phyloP scores from a whole-genome alignment of 2,329 filamentous ascomycete species.

The Fulvia fulva region DNA sequence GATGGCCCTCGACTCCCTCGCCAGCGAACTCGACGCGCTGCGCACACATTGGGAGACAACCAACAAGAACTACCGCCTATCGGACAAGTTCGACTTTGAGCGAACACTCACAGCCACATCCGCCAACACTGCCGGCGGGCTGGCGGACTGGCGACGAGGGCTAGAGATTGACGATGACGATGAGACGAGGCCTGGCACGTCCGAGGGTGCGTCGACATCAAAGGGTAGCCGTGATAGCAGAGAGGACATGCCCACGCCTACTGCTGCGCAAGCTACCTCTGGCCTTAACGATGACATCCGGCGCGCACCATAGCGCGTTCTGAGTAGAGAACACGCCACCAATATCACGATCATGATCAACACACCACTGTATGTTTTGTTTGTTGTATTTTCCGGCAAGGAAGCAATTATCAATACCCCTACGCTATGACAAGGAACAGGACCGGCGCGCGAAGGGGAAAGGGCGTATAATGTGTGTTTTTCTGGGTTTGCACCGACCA shows the following conservation, averaged over 20 bases:
- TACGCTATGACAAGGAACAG: neutral
- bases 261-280: neutral
- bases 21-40: constrained; percentile 85
- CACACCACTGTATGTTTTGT: neutral
- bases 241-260: constrained; percentile 9
- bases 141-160: constrained; percentile 76
- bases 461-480: neutral
- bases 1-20: constrained; percentile 71
- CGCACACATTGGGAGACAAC: constrained; percentile 92
- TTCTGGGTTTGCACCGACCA: neutral
- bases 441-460: neutral
- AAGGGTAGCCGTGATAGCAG: neutral
- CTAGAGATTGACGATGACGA: constrained; percentile 52
- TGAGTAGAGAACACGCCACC: neutral
- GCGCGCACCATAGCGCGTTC: neutral
- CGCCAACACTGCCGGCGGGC: constrained; percentile 48
- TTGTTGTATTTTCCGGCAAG: neutral
- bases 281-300: neutral
- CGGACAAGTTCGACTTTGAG: constrained; percentile 82
- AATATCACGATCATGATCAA: neutral
- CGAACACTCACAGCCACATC: constrained; percentile 11
- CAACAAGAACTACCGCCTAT: constrained; percentile 88
- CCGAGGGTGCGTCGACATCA: neutral
- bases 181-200: constrained; percentile 19
- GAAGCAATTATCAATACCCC: neutral